Evolutionary conservation across 176 grass and related monocot genomes (phyloP), one percentile per base, ranked within the genome.

Genomic region (Zoysia japonica): DNA sequence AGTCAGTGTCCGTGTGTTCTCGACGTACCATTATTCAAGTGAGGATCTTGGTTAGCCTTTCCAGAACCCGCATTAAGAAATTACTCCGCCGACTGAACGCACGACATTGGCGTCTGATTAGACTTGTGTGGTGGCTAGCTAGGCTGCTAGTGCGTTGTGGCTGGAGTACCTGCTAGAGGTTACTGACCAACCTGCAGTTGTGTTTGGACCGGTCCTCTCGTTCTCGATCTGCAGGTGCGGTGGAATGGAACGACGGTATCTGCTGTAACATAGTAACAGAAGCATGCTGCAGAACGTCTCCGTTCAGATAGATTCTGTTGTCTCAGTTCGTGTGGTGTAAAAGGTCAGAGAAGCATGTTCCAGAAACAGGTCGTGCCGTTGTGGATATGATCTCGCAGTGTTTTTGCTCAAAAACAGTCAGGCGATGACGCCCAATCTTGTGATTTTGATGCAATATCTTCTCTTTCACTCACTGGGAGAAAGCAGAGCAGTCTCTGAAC

Each of bases 141-240:
- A 28, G 28, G 28, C 28, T 28, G 28, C 28, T 28, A 11, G 19
- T 36, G 12, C 5, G 6, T 28, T 14, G 12, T 39, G n/a, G 35
- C 54, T 57, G 7, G 28, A 28, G 28, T 52, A 80, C 52, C 50
- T 57, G 52, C 52, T 70, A 42, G 14, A 80, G 78, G 53, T 80
- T 60, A 61, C 44, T 40, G 60, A 62, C 20, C 20, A 79, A 37
- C 14, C 36, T 35, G 15, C 15, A 40, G 4, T 47, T 47, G n/a
- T 10, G 3, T 69, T 57, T 69, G 77, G 65, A 47, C 19, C 39
- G 1, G 36, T 12, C 77, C 7, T 57, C 4, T 46, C 16, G 9
- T 4, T 45, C 44, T 45, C 44, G 28, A 28, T 28, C 14, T 11
- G 40, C 0, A 15, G 64, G 11, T 15, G 49, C 35, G 37, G 28